phyloP scores from a whole-genome alignment of 2,329 filamentous ascomycete genomes.

The Fusarium sp. region DNA sequence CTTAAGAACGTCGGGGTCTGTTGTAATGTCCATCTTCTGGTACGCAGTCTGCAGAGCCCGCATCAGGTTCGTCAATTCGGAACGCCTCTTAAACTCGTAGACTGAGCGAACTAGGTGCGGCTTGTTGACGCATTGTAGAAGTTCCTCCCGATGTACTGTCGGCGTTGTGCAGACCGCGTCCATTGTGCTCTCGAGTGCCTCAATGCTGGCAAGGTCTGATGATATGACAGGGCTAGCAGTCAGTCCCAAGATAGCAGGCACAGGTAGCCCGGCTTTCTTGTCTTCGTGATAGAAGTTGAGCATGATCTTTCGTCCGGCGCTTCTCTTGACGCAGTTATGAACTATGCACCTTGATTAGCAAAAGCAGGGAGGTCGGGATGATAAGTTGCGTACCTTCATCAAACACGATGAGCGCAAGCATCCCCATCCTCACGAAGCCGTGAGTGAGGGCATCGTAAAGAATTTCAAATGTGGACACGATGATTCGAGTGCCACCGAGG shows the following conservation, averaged over 20 bases:
- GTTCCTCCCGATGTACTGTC: slow-evolving; percentile 73
- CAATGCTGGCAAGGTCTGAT: slow-evolving; percentile 64
- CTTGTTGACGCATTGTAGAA: slow-evolving; percentile 74
- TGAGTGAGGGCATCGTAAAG: slow-evolving; percentile 79
- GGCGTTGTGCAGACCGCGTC: slow-evolving; percentile 77
- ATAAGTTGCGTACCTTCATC: slow-evolving; percentile 74
- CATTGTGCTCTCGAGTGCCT: slow-evolving; percentile 74
- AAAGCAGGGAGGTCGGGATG: neutral
- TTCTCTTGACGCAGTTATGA: slow-evolving; percentile 76
- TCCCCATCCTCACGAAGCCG: slow-evolving; percentile 74
- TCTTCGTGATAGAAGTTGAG: slow-evolving; percentile 71
- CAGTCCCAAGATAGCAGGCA: slow-evolving; percentile 79
- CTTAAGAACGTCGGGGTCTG: slow-evolving; percentile 69
- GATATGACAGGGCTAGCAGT: slow-evolving; percentile 82
- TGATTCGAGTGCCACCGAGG: slow-evolving; percentile 72
- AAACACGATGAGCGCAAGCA: slow-evolving; percentile 77
- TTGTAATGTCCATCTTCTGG: slow-evolving; percentile 60
- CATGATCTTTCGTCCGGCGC: slow-evolving; percentile 79
- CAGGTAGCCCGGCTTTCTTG: slow-evolving; percentile 48
- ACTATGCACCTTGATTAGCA: slow-evolving; percentile 58
- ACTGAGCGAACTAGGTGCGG: slow-evolving; percentile 62
- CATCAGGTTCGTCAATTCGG: slow-evolving; percentile 52
- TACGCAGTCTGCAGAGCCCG: slow-evolving; percentile 55
- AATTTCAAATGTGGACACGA: slow-evolving; percentile 82
- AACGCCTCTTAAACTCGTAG: slow-evolving; percentile 41